Evolutionary conservation across 805 yeast genomes (phyloP), one percentile per base, ranked within the genome.

Genomic region (Hanseniaspora valbyensis): DNA sequence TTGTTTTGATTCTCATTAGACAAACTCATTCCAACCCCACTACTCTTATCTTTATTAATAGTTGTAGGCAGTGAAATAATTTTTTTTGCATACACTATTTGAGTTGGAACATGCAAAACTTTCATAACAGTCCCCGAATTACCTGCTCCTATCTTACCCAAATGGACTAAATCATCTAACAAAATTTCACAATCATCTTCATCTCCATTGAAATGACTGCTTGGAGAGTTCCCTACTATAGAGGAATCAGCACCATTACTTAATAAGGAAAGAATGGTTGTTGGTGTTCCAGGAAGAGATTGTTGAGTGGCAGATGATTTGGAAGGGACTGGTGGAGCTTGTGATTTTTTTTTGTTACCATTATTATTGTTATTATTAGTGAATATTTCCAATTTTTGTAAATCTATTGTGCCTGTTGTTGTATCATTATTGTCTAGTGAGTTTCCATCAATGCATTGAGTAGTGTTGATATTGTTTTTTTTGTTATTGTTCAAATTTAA

Each of bases 61-160:
- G 40, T 36, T 4, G 36, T 41, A n/a, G 45, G 45, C 25, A 92
- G 77, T 55, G 82, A 88, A 29, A 92, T 86, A 41, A 79, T 78
- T 61, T 92, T 92, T 56, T 85, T 80, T 14, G 98, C 97, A 87
- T 92, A 84, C 28, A 82, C 76, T 53, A 80, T 81, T 54, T 88
- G 86, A 9, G 90, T 80, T 10, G 97, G 96, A 4, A 85, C 74
- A 65, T 92, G 97, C 48, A 87, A 67, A 12, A 88, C 94, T 61
- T 89, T 87, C 42, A 83, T 70, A 2, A 92, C 99, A 1, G 87
- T 80, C 2, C 99, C 99, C 12, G 95, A 87, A 62, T 86, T 89
- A 12, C 99, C 99, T 26, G 86, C 75, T 9, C 99, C 99, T 45
- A 92, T 71, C 54, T 79, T 80, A 53, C 85, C 80, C 48, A 92